Evolutionary conservation across 441 rosid species (phyloP), one percentile per base, ranked within the genome.

Genomic region (Omphalea diandra): DNA sequence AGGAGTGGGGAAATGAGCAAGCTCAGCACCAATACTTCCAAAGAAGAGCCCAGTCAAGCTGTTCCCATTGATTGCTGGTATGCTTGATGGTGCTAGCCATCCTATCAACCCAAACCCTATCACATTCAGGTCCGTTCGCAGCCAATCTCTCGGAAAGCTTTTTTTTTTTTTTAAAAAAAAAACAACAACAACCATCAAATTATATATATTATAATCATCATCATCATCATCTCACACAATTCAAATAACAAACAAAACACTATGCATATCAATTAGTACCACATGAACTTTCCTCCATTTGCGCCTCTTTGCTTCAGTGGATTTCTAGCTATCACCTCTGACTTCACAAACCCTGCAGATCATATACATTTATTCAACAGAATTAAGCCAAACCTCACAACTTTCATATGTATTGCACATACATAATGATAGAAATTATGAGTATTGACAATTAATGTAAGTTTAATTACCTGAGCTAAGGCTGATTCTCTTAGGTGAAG

Each of bases 131-230:
- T 94, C 97, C 71, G 31, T 83, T 4, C 97, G 83, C 40, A 89
- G 84, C 98, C 98, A 94, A 79, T 91, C 79, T 77, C 91, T 84
- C 81, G 82, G 75, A 67, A 94, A 91, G 92, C 98, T 91, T n/a
- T n/a, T n/a, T 44, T 44, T 44, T 3, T n/a, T 7, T 14, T n/a
- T 5, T 9, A n/a, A n/a, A 27, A 41, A 24, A 14, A 36, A 36
- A 36, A 38, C 0, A 6, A 38, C 0, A 14, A 54, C 3, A 26
- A 18, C 24, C n/a, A 8, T n/a, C n/a, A n/a, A 20, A 54, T 26
- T 54, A 54, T 24, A 14, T 57, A 2, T 3, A 1, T 3, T 57
- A 29, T 14, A 24, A 5, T 24, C n/a, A n/a, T n/a, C n/a, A n/a
- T n/a, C n/a, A n/a, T n/a, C n/a, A n/a, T 11, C 59, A 54, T 29